Evolutionary conservation across 345 rosid genomes (phyloP), one percentile per base, ranked within the genome.

Genomic region (Hirschfeldia incana): DNA sequence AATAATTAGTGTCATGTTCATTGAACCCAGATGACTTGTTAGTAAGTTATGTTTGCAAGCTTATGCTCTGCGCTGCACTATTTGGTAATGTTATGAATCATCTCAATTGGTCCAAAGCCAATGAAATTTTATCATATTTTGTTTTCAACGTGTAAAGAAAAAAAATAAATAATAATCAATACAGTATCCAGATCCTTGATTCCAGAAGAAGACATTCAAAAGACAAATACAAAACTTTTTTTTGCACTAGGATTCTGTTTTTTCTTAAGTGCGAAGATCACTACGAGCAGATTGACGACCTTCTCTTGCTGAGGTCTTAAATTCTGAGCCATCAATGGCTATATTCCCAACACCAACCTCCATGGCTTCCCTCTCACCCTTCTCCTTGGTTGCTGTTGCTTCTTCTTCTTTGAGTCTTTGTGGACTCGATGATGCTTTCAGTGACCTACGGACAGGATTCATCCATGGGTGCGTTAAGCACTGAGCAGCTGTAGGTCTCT

Each of bases 401-500:
- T 12, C 79, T 70, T n/a, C 62, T 15, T 42, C 67, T 60, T 46
- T 60, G 66, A 73, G 77, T 46, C 60, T 63, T 28, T 67, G 81
- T 15, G 82, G 73, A 8, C 67, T 30, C 9, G 83, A 70, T 4
- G 79, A 65, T 36, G 88, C 91, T 73, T 89, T 80, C 46, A 86
- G 82, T 17, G 81, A 69, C 76, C 69, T 76, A 58, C 94, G 95
- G 59, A 89, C 87, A 2, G 87, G 84, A 73, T 72, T 82, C 65
- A 94, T 57, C 98, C 97, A 94, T 1, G 89, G 89, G 84, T 94
- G 97, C 12, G 32, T 82, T 58, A 94, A 91, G 88, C 92, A 92
- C 65, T 91, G 85, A 78, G 97, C 94, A 3, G 97, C 95, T 0
- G 95, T 88, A 0, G 94, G 94, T 83, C 97, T 85, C 86, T 91